Conservation (phyloP, 495 filamentous ascomycete species). For the Aspergillus cristatus region DNA sequence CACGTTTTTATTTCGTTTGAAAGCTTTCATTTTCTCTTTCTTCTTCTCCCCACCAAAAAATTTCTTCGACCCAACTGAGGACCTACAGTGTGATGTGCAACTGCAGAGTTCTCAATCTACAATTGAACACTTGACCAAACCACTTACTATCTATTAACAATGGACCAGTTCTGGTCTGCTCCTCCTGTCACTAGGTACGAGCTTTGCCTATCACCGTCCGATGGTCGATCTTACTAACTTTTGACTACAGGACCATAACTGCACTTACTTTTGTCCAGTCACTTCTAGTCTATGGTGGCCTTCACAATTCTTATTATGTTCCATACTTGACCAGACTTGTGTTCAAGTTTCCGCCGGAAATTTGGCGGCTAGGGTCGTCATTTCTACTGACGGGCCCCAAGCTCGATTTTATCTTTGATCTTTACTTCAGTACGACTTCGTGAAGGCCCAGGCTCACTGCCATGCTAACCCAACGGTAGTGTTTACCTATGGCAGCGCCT, state of each 20-base stretch:
- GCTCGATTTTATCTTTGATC: constrained; percentile 65
- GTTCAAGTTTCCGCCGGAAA: constrained; percentile 55
- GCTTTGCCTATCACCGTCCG: constrained; percentile 4
- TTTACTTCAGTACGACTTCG: constrained; percentile 61
- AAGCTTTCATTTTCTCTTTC: constrained; percentile 5
- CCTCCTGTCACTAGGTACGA: constrained; percentile 64
- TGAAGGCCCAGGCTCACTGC: constrained; percentile 5
- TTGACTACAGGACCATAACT: constrained; percentile 53
- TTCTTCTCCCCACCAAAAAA: constrained; percentile 6
- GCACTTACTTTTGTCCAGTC: constrained; percentile 58
- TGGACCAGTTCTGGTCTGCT: constrained; percentile 62
- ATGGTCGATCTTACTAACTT: neutral
- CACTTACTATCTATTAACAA: constrained; percentile 15
- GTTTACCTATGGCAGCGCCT: constrained; percentile 53
- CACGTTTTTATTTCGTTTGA: constrained; percentile 11
- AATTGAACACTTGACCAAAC: no score
- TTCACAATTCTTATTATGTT: constrained; percentile 46
- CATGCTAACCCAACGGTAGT: constrained; percentile 37
- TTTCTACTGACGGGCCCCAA: constrained; percentile 62
- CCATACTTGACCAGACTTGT: constrained; percentile 48
- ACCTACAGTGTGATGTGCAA: neutral
- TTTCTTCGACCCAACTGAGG: neutral
- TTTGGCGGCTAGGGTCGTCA: constrained; percentile 59
- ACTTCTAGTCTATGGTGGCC: constrained; percentile 47
- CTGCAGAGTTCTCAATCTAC: neutral